Percentiles rank a stretch among this genome's conserved stretches.
phyloP scores from a whole-genome alignment of 208 protist genomes.

The Leishmania lainsoni region DNA sequence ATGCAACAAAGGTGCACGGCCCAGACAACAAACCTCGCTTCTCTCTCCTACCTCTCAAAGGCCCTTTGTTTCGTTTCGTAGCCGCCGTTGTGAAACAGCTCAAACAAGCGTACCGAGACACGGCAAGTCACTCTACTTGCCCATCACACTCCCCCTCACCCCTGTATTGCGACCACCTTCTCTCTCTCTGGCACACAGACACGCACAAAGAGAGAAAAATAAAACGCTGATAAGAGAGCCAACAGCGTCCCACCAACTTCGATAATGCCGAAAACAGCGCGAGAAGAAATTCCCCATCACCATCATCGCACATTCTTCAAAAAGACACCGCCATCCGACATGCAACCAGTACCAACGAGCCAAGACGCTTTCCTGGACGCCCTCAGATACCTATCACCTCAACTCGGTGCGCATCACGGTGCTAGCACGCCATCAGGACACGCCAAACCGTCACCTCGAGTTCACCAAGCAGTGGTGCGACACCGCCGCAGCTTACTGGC shows the following conservation, averaged over 20 bases:
- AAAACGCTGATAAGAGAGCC: neutral
- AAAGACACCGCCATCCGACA: neutral
- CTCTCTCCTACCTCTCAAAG: neutral
- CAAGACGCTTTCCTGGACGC: neutral
- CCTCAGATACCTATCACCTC: neutral
- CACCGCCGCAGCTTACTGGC: slow-evolving; percentile 20
- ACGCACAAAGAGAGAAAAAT: neutral
- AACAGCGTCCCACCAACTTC: neutral
- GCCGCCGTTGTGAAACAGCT: neutral
- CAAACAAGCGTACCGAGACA: neutral
- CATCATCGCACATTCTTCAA: neutral
- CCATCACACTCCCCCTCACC: neutral
- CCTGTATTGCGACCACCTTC: neutral
- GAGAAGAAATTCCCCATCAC: neutral
- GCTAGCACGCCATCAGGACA: neutral
- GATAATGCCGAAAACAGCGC: neutral
- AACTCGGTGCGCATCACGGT: neutral
- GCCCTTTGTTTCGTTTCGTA: neutral
- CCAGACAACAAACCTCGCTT: neutral
- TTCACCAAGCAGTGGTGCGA: neutral
- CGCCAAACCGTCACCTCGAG: neutral
- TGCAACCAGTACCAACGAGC: neutral
- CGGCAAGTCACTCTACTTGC: neutral
- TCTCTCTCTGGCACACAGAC: neutral
- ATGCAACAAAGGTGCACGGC: neutral